Evolutionary conservation across 2,329 filamentous ascomycete species (phyloP).

Genomic region (Talaromyces islandicus): DNA sequence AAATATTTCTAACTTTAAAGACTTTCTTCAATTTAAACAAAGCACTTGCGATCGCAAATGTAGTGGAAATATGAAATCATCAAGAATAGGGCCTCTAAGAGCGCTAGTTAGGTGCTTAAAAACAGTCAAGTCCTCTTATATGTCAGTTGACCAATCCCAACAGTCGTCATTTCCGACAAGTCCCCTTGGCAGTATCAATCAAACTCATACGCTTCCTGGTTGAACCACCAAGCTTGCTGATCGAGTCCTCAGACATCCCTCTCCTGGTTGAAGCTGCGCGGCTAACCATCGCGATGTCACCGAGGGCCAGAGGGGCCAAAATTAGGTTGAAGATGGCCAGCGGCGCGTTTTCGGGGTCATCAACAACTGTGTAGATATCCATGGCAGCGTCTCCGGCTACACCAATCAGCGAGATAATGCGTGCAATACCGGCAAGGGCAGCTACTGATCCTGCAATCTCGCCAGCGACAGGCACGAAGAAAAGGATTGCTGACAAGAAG

Average conservation of each 20-base stretch:
- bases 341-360: slow-evolving; percentile 14
- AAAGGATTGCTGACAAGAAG: slow-evolving; percentile 23
- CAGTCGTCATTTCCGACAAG: too few species aligned
- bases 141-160: too few species aligned
- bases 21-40: too few species aligned
- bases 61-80: too few species aligned
- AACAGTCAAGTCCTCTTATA: too few species aligned
- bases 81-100: too few species aligned
- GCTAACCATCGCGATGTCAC: background rate
- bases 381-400: slow-evolving; percentile 11
- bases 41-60: too few species aligned
- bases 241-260: background rate
- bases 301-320: slow-evolving; percentile 7
- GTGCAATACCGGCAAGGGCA: background rate
- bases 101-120: too few species aligned
- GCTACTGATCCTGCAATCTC: background rate
- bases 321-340: slow-evolving; percentile 8
- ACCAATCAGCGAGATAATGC: background rate
- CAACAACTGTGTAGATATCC: slow-evolving; percentile 15
- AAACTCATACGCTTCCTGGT: too few species aligned
- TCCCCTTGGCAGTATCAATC: too few species aligned
- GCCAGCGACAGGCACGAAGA: slow-evolving; percentile 10
- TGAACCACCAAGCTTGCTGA: background rate
- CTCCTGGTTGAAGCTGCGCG: slow-evolving; percentile 3
- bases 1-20: too few species aligned